Evolutionary conservation across 305 asterid genomes (phyloP).

Genomic region (Plantago lanceolata): DNA sequence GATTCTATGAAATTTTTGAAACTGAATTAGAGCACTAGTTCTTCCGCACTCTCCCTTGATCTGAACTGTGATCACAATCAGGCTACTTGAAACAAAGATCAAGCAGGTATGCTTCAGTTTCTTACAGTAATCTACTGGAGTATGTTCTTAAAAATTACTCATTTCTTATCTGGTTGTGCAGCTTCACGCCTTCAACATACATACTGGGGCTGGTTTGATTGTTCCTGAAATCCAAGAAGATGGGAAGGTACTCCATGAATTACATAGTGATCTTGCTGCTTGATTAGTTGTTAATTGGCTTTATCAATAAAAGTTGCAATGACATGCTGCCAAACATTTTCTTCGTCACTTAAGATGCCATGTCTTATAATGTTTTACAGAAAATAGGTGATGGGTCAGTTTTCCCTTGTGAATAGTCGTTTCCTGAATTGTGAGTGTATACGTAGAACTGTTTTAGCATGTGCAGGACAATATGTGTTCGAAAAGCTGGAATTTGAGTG

Average conservation of each 20-base stretch:
- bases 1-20: too few species aligned
- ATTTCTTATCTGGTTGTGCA: conserved; percentile 30
- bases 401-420: too few species aligned
- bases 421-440: too few species aligned
- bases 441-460: too few species aligned
- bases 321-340: too few species aligned
- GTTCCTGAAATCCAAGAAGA: conserved; percentile 85
- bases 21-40: neutral
- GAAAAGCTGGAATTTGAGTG: too few species aligned
- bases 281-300: neutral
- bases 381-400: too few species aligned
- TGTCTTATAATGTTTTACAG: too few species aligned
- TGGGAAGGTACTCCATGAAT: conserved; percentile 58
- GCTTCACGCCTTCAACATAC: conserved; percentile 83
- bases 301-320: too few species aligned
- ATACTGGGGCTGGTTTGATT: conserved; percentile 89
- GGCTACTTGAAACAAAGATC: conserved; percentile 10
- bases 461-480: too few species aligned
- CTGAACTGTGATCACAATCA: neutral
- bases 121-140: neutral
- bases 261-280: conserved; percentile 1
- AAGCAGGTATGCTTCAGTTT: neutral
- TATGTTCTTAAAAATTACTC: neutral
- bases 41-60: neutral
- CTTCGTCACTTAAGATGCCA: too few species aligned